Conservation (phyloP, 2,329 filamentous ascomycete genomes). For the Trichoderma cornu-damae region DNA sequence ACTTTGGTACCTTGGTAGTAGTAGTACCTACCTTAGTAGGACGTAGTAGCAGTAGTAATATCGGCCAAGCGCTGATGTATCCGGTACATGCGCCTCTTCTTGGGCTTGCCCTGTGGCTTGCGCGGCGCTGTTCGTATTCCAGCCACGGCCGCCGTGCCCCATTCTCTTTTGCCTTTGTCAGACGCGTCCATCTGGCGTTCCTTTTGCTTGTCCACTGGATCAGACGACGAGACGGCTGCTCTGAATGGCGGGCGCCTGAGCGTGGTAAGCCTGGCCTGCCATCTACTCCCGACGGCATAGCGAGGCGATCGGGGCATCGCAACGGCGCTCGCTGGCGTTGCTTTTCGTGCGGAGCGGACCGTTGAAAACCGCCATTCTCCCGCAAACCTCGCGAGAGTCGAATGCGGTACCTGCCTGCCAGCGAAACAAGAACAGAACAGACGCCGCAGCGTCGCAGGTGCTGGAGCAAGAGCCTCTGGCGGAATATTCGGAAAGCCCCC, state of each 20-base stretch:
- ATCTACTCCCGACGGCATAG: neutral
- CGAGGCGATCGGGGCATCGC: neutral
- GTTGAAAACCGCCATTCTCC: slow-evolving; percentile 6
- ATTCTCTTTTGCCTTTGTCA: too few species aligned
- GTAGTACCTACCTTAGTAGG: too few species aligned
- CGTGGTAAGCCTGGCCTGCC: slow-evolving; percentile 6
- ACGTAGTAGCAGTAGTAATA: neutral
- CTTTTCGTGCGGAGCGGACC: too few species aligned
- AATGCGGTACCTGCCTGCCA: neutral
- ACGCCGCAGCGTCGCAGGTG: neutral
- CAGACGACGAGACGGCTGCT: neutral
- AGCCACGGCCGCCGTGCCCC: slow-evolving; percentile 10
- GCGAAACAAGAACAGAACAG: neutral
- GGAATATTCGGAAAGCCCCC: slow-evolving; percentile 8
- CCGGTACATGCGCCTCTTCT: neutral
- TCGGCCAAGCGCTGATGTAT: neutral
- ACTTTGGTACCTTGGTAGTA: too few species aligned
- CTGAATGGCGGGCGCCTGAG: neutral
- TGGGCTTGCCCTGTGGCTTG: slow-evolving; percentile 7
- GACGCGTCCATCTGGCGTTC: slow-evolving; percentile 6
- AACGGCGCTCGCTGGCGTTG: slow-evolving; percentile 4
- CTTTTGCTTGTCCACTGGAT: neutral
- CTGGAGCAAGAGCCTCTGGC: neutral
- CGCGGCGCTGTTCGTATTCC: slow-evolving; percentile 8
- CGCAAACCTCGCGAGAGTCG: neutral